Evolutionary conservation across 305 asterid genomes (phyloP), one percentile per base, ranked within the genome.

Genomic region (Fraxinus greggii): DNA sequence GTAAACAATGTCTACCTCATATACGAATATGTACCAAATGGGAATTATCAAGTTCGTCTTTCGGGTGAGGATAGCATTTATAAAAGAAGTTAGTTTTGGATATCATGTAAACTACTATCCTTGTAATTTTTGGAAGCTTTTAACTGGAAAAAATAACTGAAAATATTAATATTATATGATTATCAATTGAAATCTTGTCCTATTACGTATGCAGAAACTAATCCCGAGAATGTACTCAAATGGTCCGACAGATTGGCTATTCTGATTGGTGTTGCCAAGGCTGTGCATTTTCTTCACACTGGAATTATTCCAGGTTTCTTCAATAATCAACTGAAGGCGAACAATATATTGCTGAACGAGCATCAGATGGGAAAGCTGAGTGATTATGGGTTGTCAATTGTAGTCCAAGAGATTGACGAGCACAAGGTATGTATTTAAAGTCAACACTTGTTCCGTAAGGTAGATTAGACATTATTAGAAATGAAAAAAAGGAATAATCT

Each of bases 221-320:
- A 80, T 87, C 84, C 89, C 8, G 92, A 90, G 82, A 89, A 85
- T 59, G 89, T 83, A 81, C 92, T 92, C 6, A 91, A 79, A 73
- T 92, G 97, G 97, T 33, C 90, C 32, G 93, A 91, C 83, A 88
- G 97, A 84, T 83, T 92, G 83, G 83, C 89, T 12, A 83, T 92
- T 80, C 87, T 92, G 28, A 87, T 84, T 21, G 92, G 93, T 80
- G 81, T 90, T 76, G 97, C 97, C 59, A 90, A 90, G 88, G 95
- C 97, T 6, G 93, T 92, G 74, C 97, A 92, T 81, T 92, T 92
- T 87, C 91, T 92, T 81, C 97, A 92, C 87, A 90, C 95, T 7
- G 95, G 93, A 79, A 80, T 92, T 19, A 92, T 92, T 61, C 95
- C 97, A 15, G 92, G 92, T n/a, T 90, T 90, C 72, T 89, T 81